A percentile compares a stretch with the other conserved stretches of the same genome.
phyloP scores from a whole-genome alignment of 345 rosid genomes.

The Citrus hindsii region DNA sequence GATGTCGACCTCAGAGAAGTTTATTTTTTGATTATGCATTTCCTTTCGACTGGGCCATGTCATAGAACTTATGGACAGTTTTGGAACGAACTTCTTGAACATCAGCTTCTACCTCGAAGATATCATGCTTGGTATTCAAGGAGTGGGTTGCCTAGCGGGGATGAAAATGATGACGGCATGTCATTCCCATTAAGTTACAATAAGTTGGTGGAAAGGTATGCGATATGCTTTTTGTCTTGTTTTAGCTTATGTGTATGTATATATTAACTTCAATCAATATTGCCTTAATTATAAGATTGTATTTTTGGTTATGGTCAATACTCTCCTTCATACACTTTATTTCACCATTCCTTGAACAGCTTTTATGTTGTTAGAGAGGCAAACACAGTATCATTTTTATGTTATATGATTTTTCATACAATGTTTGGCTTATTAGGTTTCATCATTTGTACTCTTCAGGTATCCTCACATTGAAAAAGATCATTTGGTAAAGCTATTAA shows the following conservation, averaged over 20 bases:
- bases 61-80: constrained; percentile 66
- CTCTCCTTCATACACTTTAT: neutral
- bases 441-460: constrained; percentile 46
- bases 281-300: neutral
- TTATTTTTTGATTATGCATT: constrained; percentile 90
- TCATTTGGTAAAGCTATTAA: constrained; percentile 94
- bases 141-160: constrained; percentile 54
- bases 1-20: constrained; percentile 85
- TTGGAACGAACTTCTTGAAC: constrained; percentile 84
- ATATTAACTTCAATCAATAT: neutral
- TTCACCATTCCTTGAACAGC: neutral
- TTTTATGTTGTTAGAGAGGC: neutral
- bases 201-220: constrained; percentile 73
- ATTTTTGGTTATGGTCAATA: neutral
- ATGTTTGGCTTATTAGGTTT: constrained; percentile 15
- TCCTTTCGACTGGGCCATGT: constrained; percentile 91
- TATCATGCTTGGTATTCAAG: constrained; percentile 97
- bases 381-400: neutral
- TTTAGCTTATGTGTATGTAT: neutral
- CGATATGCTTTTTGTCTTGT: constrained; percentile 10
- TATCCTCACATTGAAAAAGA: constrained; percentile 79
- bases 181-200: constrained; percentile 75
- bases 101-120: constrained; percentile 91
- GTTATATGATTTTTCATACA: neutral
- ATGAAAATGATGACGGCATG: constrained; percentile 72